These are phyloP conservation scores for Starmerella khaoyaiensis DNA, from an alignment of 805 yeast species.

Conservation along the genomic window DNA sequence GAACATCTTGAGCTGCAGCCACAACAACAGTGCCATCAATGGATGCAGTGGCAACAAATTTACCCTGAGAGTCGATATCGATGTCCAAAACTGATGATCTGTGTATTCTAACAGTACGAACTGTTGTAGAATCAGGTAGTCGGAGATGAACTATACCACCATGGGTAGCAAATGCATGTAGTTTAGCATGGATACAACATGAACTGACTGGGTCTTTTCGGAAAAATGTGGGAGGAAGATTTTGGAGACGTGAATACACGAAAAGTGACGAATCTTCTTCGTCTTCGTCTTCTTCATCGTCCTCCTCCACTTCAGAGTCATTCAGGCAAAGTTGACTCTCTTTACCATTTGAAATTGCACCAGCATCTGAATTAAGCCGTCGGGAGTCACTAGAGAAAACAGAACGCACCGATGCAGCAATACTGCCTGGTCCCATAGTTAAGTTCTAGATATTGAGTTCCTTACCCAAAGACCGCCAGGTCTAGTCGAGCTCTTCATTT, in stretches of 20 bases:
- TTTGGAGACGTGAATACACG: constrained; percentile 56
- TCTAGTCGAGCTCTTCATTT: no score
- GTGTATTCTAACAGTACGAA: constrained; percentile 72
- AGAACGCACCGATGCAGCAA: constrained; percentile 15
- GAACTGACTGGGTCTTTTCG: constrained; percentile 67
- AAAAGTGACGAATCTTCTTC: constrained; percentile 37
- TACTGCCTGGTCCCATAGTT: constrained; percentile 11
- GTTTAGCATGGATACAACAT: constrained; percentile 43
- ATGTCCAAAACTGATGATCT: constrained; percentile 69
- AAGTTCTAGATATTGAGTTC: neutral
- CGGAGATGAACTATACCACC: constrained; percentile 68
- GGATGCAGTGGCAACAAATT: constrained; percentile 70
- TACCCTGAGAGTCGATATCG: constrained; percentile 47
- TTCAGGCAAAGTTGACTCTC: constrained; percentile 13
- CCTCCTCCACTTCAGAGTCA: neutral
- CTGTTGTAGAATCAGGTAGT: constrained; percentile 41
- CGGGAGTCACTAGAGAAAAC: constrained; percentile 5
- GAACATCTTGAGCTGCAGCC: constrained; percentile 50
- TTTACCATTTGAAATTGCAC: constrained; percentile 2
- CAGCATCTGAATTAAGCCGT: neutral
- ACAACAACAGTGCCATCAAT: constrained; percentile 88
- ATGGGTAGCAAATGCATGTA: constrained; percentile 77
- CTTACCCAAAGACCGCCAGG: no score
- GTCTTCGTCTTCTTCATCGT: constrained; percentile 21
- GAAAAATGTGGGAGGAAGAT: constrained; percentile 60